Conservation (phyloP, 208 protist genomes). For the Vickermania spadyakhi region DNA sequence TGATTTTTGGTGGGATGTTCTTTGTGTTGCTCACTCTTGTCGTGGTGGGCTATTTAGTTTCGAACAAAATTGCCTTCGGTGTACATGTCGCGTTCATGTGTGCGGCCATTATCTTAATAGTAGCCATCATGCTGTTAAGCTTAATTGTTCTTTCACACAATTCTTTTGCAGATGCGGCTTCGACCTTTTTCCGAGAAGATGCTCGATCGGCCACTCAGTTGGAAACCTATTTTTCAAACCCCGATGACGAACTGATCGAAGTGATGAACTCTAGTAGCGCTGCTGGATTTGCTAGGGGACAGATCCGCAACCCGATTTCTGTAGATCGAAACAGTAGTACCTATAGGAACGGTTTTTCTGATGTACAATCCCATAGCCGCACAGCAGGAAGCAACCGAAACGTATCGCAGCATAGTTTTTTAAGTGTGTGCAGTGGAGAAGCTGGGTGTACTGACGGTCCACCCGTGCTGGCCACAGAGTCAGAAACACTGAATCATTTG, state of each 20-base stretch:
- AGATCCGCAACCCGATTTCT: neutral
- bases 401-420: neutral
- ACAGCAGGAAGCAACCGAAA: neutral
- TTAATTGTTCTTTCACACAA: slow-evolving; percentile 56
- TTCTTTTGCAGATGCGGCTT: slow-evolving; percentile 30
- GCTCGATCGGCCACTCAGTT: slow-evolving; percentile 19
- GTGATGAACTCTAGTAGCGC: neutral
- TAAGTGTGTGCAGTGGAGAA: neutral
- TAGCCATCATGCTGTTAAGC: slow-evolving; percentile 13
- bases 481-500: neutral
- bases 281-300: neutral
- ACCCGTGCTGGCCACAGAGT: neutral
- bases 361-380: neutral
- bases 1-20: slow-evolving; percentile 2
- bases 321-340: neutral
- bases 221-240: slow-evolving; percentile 21
- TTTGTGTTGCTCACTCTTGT: slow-evolving; percentile 28
- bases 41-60: slow-evolving; percentile 27
- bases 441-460: neutral
- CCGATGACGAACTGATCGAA: slow-evolving; percentile 6
- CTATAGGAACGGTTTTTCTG: neutral
- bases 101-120: slow-evolving; percentile 18
- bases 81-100: slow-evolving; percentile 20
- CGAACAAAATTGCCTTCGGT: slow-evolving; percentile 6
- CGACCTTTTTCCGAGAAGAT: slow-evolving; percentile 34